Percentiles rank a stretch among this genome's conserved stretches.
These are phyloP conservation scores for Auriscalpium vulgare DNA, from an alignment of 768 basidiomycete species.

Conservation along the genomic window DNA sequence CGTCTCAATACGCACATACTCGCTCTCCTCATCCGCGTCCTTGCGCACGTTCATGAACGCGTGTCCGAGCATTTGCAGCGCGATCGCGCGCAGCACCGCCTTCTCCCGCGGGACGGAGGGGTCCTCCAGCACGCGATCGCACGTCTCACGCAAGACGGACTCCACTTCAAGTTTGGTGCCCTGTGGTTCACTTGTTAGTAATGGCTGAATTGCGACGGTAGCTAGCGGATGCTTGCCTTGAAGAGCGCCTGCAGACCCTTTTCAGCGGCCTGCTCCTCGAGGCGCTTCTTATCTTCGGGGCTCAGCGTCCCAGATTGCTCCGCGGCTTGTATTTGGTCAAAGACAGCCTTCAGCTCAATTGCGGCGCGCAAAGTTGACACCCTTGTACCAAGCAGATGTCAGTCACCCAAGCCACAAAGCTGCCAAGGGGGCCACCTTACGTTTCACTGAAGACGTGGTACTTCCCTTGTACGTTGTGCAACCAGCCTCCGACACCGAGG, in stretches of 20 bases:
- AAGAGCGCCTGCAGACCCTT: conserved; percentile 87
- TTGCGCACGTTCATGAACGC: conserved; percentile 67
- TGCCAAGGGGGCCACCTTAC: conserved; percentile 34
- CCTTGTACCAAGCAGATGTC: conserved; percentile 31
- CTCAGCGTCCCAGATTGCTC: conserved; percentile 76
- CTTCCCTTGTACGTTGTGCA: conserved; percentile 87
- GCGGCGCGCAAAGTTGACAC: conserved; percentile 82
- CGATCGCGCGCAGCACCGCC: conserved; percentile 66
- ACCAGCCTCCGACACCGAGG: conserved; percentile 85
- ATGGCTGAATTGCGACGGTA: background rate
- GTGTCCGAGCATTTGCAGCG: conserved; percentile 78
- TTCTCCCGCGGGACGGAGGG: conserved; percentile 44
- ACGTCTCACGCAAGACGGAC: conserved; percentile 81
- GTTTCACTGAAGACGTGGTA: conserved; percentile 93
- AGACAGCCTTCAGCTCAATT: conserved; percentile 82
- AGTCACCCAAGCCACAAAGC: background rate
- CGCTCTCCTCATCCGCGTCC: conserved; percentile 52
- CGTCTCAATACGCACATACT: conserved; percentile 79
- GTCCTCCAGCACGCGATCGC: conserved; percentile 70
- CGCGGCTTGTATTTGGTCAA: conserved; percentile 87
- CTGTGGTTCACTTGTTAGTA: conserved; percentile 27
- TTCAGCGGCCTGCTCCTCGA: conserved; percentile 91
- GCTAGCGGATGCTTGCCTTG: conserved; percentile 44
- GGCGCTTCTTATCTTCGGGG: conserved; percentile 69
- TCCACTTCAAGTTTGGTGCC: conserved; percentile 90